Conservation (phyloP, 768 basidiomycete species). For the Lactifluus subvellereus region DNA sequence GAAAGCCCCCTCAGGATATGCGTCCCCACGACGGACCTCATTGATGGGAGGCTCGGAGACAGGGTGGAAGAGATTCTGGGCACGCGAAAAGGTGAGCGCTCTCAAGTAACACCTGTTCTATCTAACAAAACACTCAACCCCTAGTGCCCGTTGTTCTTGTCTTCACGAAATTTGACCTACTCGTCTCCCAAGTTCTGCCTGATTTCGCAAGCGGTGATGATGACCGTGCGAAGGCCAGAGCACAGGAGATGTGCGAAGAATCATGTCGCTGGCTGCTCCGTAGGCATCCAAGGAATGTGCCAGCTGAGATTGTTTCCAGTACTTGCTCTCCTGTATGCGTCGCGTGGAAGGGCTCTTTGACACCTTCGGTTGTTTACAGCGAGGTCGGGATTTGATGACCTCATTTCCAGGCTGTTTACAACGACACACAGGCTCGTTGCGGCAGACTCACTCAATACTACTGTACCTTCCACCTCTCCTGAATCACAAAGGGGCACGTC, state of each 20-base stretch:
- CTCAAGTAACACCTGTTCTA: not conserved
- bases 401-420: too few relatives aligned
- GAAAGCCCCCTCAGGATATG: not conserved
- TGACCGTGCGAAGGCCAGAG: not conserved
- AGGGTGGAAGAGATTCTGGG: not conserved
- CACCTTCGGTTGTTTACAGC: too few relatives aligned
- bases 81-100: not conserved
- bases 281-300: not conserved
- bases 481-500: too few relatives aligned
- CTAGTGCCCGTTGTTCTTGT: conserved; percentile 7
- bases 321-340: too few relatives aligned
- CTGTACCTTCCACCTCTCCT: too few relatives aligned
- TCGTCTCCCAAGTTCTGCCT: not conserved
- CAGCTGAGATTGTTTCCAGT: conserved; percentile 9
- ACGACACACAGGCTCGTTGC: too few relatives aligned
- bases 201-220: not conserved
- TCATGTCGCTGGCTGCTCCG: not conserved
- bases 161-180: conserved; percentile 10
- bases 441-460: too few relatives aligned
- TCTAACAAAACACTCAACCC: too few relatives aligned
- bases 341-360: too few relatives aligned
- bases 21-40: not conserved
- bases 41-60: not conserved
- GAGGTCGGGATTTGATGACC: too few relatives aligned
- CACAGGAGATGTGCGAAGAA: not conserved